Conservation (phyloP, 768 basidiomycete species). For the Collybia sordida region DNA sequence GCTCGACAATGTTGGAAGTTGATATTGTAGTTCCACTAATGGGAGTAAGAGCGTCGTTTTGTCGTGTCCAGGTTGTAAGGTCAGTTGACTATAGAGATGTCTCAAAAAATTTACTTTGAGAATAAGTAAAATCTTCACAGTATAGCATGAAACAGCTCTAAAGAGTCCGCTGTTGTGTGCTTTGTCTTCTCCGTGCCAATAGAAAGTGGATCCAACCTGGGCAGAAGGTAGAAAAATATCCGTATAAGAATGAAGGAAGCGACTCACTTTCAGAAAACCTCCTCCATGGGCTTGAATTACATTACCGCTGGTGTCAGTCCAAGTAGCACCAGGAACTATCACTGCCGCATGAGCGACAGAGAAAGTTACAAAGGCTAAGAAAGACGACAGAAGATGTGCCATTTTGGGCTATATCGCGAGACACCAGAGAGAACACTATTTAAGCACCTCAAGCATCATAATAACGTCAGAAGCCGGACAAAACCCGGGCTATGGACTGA, state of each 20-base stretch:
- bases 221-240: not conserved
- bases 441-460: not conserved
- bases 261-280: constrained; percentile 51
- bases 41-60: constrained; percentile 58
- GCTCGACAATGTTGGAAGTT: constrained; percentile 56
- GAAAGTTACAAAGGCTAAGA: constrained; percentile 5
- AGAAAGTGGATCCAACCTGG: constrained; percentile 53
- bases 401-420: not conserved
- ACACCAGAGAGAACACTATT: not conserved
- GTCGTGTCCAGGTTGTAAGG: constrained; percentile 53
- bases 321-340: constrained; percentile 61
- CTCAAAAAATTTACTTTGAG: not conserved
- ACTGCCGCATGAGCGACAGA: constrained; percentile 32
- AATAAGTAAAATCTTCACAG: constrained; percentile 26
- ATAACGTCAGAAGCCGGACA: constrained; percentile 1
- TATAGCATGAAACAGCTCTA: constrained; percentile 59
- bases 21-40: constrained; percentile 56
- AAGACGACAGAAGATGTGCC: constrained; percentile 4
- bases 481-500: constrained; percentile 4
- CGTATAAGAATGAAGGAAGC: not conserved
- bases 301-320: constrained; percentile 62
- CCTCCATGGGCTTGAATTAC: constrained; percentile 65
- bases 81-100: constrained; percentile 41
- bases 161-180: constrained; percentile 53
- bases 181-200: constrained; percentile 69